Base-by-base conservation (phyloP, 169 alveolate species). In the Cryptosporidium ryanae region DNA sequence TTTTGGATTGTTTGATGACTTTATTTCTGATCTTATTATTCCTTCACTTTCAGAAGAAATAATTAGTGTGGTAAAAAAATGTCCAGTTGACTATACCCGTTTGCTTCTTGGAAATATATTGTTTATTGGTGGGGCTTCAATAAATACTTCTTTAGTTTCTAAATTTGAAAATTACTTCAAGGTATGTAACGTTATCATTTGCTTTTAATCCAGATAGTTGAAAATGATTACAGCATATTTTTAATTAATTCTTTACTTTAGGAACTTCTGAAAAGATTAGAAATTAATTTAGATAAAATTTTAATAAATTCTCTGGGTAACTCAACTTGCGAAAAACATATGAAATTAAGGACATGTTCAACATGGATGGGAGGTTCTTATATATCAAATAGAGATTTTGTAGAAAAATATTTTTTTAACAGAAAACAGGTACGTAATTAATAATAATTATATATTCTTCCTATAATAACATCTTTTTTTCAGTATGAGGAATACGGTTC, bases 401-500 rank as follows among this genome's bases (percentile, higher is more conserved):
- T 76, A 38, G 21, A 65, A 21, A 55, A 55, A 7, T 21, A 38
- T 38, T 76, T 76, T 21, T 59, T 76, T 44, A 59, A 23, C 34
- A 76, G 48, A 38, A 55, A 55, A 59, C 87, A 76, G 87, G 87
- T 76, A 76, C 43, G 87, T 23, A 7, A 0, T 0, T n/a, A 6
- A 4, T 23, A 25, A 21, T 18, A 17, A 50, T 25, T 12, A 76
- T 6, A n/a, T 25, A 1, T 3, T 52, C 13, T 25, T 0, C 12
- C 27, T 50, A 1, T 18, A 1, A 38, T 10, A 18, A 18, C n/a
- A 46, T 18, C 29, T 48, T 6, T 43, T 67, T 5, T 15, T 67
- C n/a, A 76, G 87, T 76, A 76, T 13, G 76, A 76, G 15, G 87
- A 76, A 43, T 76, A 59, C 48, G 87, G 87, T 10, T 76, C 87